phyloP scores from a whole-genome alignment of 805 yeast genomes.

The Ogataea zsoltii region DNA sequence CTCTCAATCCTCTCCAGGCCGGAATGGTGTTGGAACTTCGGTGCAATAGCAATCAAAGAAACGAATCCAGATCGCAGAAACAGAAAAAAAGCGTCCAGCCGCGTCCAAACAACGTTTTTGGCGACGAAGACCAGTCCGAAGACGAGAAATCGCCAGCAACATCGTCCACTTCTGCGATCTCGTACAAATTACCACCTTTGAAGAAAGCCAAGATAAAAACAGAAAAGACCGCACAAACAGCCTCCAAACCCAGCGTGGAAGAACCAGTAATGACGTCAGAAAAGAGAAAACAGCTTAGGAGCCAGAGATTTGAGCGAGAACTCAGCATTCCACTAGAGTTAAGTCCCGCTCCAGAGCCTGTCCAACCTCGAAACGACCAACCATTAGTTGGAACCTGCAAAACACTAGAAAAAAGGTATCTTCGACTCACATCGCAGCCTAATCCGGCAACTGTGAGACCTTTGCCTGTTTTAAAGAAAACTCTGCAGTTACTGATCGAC shows the following conservation, averaged over 20 bases:
- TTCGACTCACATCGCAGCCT: conserved; percentile 88
- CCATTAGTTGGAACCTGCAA: conserved; percentile 62
- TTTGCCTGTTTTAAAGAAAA: conserved; percentile 52
- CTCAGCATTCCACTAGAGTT: conserved; percentile 15
- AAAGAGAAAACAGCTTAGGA: conserved; percentile 43
- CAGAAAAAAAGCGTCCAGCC: conserved; percentile 1
- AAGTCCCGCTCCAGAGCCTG: conserved; percentile 4
- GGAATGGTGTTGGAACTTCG: conserved; percentile 19
- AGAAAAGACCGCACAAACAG: conserved; percentile 1
- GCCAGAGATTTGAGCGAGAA: conserved; percentile 49
- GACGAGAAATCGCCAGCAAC: background rate
- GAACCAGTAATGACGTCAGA: conserved; percentile 27
- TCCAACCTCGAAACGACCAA: conserved; percentile 8
- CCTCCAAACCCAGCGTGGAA: conserved; percentile 8
- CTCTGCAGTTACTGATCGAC: conserved; percentile 53
- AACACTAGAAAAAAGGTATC: conserved; percentile 71
- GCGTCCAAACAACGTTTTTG: conserved; percentile 16
- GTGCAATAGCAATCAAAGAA: conserved; percentile 12
- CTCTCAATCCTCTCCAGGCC: conserved; percentile 18
- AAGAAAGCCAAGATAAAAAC: conserved; percentile 15
- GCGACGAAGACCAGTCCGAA: conserved; percentile 11
- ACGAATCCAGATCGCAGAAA: background rate
- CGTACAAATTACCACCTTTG: conserved; percentile 14
- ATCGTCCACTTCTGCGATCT: background rate
- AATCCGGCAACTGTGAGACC: conserved; percentile 86